These are phyloP conservation scores for Blastomyces percursus DNA, from an alignment of 2,329 filamentous ascomycete genomes.

Conservation along the genomic window DNA sequence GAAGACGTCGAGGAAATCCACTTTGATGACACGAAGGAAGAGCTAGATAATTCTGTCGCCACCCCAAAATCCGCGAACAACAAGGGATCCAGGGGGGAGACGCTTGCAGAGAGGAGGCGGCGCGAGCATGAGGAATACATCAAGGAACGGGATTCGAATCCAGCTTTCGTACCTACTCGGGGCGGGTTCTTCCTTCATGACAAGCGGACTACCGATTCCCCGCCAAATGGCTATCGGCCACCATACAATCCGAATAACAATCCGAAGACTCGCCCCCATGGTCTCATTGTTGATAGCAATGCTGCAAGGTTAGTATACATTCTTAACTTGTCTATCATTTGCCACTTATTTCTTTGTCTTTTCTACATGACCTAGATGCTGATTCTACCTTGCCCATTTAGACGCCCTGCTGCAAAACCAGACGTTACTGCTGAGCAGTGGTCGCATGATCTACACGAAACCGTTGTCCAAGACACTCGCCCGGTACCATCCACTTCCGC, in stretches of 20 bases:
- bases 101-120: slow-evolving; percentile 58
- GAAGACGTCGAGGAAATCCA: slow-evolving; percentile 37
- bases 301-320: slow-evolving; percentile 32
- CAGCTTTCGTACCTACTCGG: slow-evolving; percentile 85
- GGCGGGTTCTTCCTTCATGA: slow-evolving; percentile 98
- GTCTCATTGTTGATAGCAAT: slow-evolving; percentile 35
- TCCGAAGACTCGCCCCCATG: slow-evolving; percentile 47
- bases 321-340: background rate
- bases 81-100: slow-evolving; percentile 37
- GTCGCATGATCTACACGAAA: slow-evolving; percentile 92
- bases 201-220: slow-evolving; percentile 65
- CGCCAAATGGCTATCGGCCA: slow-evolving; percentile 61
- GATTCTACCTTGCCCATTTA: slow-evolving; percentile 15
- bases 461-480: slow-evolving; percentile 34
- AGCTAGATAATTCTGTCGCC: slow-evolving; percentile 19
- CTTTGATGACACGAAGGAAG: slow-evolving; percentile 38
- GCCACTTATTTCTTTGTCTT: slow-evolving; percentile 3
- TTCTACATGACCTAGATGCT: slow-evolving; percentile 1
- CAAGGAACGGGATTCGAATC: slow-evolving; percentile 77
- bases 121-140: slow-evolving; percentile 86
- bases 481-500: slow-evolving; percentile 22
- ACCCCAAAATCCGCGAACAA: slow-evolving; percentile 32
- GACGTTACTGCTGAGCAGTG: slow-evolving; percentile 61
- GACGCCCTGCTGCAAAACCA: slow-evolving; percentile 31
- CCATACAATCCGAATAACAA: slow-evolving; percentile 29